Base-by-base conservation (phyloP, 1,284 basidiomycete genomes). In the Apiotrichum montevideense region DNA sequence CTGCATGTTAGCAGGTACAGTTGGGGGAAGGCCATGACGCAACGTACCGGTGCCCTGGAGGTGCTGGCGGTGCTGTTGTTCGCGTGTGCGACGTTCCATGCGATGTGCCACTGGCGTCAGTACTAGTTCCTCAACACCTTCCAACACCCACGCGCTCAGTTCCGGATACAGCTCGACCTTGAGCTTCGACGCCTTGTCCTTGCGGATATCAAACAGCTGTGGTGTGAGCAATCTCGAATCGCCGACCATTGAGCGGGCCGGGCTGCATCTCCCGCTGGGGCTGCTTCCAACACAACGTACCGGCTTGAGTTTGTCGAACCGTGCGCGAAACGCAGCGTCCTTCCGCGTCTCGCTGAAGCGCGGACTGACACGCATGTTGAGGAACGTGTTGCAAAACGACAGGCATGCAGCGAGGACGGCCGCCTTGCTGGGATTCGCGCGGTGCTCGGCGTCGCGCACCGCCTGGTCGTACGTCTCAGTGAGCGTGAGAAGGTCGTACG, bases 331-430 rank as follows among this genome's bases (percentile, higher is more conserved):
- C 56, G 54, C 56, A 37, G 64, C 61, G 59, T 75, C 70, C 54
- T 61, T 49, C 56, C 56, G 66, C 35, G 54, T 55, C 34, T 69
- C 66, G 5, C 48, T 52, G 61, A 70, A 71, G 33, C 58, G 60
- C 42, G 58, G 58, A 45, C 60, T 67, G 14, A 70, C 65, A 42
- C 67, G 63, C 14, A 66, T 60, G 32, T 42, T 42, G 40, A 48
- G 5, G 15, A 21, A 48, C n/a, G 35, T n/a, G 35, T 48, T 14
- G 46, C 46, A 48, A 11, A 48, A 48, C 14, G 46, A 48, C 9
- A 48, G 46, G 55, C 72, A 77, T 2, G 65, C 66, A 41, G 75
- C 61, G 57, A 74, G 74, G 61, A 71, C 64, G 41, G 72, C 70
- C 42, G 74, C 67, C 52, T 67, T 66, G 51, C 61, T 64, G 21